Conservation (phyloP, 1,284 basidiomycete genomes). For the Trichosporon faecale region DNA sequence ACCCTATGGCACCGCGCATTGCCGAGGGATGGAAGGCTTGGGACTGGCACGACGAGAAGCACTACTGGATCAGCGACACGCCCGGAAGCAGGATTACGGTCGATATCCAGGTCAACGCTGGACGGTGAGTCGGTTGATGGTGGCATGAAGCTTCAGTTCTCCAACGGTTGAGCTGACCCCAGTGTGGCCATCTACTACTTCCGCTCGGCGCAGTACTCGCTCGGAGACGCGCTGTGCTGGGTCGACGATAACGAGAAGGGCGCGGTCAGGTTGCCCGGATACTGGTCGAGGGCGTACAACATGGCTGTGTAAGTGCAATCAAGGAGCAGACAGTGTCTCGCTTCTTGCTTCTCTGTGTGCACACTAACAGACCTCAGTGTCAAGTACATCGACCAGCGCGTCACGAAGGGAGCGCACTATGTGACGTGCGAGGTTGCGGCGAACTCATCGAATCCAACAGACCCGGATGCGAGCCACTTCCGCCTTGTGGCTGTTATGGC, state of each 20-base stretch:
- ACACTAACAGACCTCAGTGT: constrained; percentile 32
- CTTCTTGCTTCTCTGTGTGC: neutral
- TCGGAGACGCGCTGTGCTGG: constrained; percentile 53
- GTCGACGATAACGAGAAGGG: constrained; percentile 52
- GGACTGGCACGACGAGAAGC: constrained; percentile 51
- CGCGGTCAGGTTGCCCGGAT: constrained; percentile 42
- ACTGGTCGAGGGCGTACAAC: constrained; percentile 50
- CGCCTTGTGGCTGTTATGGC: constrained; percentile 53
- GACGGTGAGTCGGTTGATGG: constrained; percentile 34
- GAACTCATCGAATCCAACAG: constrained; percentile 45
- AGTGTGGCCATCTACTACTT: constrained; percentile 53
- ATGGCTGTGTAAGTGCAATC: constrained; percentile 40
- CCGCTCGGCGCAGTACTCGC: constrained; percentile 48
- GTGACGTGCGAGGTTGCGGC: constrained; percentile 51
- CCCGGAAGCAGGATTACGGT: constrained; percentile 48
- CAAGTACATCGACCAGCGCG: constrained; percentile 50
- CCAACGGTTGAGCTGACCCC: neutral
- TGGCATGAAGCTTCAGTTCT: neutral
- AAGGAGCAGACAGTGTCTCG: neutral
- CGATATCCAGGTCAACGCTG: constrained; percentile 46
- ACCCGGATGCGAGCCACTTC: constrained; percentile 50
- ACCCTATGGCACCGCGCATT: constrained; percentile 44
- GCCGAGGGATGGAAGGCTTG: constrained; percentile 46
- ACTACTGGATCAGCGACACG: constrained; percentile 46
- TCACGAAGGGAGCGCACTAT: constrained; percentile 43